Conservation (phyloP, 305 asterid species). For the Ruellia speciosa region DNA sequence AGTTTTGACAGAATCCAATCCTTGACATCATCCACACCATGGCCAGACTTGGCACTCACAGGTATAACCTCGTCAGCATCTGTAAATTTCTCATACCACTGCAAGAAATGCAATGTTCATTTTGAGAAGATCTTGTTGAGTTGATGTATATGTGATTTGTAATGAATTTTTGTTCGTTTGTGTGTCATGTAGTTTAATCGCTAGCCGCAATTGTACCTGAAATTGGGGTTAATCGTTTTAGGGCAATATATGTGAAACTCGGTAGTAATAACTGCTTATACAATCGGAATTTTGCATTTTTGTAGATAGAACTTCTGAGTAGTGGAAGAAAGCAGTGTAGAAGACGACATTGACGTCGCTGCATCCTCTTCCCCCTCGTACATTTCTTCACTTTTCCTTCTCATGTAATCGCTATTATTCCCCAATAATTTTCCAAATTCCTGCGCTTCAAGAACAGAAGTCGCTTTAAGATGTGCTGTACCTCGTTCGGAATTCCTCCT, state of each 20-base stretch:
- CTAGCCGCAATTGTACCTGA: no score
- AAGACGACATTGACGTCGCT: slow-evolving; percentile 23
- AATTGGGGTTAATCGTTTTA: no score
- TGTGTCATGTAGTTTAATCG: no score
- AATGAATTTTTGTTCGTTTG: no score
- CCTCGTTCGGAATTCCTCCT: not conserved
- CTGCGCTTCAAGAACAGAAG: slow-evolving; percentile 11
- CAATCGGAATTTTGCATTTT: no score
- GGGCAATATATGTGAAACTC: no score
- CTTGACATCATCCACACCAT: slow-evolving; percentile 87
- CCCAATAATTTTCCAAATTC: slow-evolving; percentile 21
- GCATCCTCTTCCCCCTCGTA: slow-evolving; percentile 26
- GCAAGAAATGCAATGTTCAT: slow-evolving; percentile 27
- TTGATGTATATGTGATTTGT: no score
- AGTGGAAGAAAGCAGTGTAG: slow-evolving; percentile 49
- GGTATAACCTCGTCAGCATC: slow-evolving; percentile 94
- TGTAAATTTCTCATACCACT: slow-evolving; percentile 94
- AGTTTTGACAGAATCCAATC: slow-evolving; percentile 95
- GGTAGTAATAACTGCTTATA: no score
- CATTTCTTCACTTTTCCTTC: slow-evolving; percentile 23
- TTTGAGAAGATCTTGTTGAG: no score
- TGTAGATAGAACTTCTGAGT: no score
- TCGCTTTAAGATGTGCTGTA: not conserved
- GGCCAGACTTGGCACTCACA: slow-evolving; percentile 95
- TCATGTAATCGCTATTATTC: slow-evolving; percentile 20